phyloP scores from a whole-genome alignment of 164 flowering plant genomes.

The Vitis rupestris region DNA sequence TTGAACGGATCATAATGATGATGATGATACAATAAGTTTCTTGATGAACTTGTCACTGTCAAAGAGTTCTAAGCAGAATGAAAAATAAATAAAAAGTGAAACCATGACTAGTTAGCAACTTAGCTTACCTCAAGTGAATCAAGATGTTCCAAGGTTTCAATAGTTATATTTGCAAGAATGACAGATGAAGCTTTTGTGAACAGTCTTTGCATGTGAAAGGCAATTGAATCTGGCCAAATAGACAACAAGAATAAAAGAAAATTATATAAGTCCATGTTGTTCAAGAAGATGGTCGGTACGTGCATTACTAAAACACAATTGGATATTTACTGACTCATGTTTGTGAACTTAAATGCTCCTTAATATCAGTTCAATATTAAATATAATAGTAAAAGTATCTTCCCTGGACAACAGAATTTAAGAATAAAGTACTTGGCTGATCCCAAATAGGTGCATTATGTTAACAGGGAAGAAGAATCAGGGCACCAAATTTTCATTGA shows the following conservation, averaged over 20 bases:
- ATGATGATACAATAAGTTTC: too few species aligned
- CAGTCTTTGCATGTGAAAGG: constrained; percentile 43
- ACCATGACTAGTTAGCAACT: background rate
- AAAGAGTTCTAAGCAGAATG: too few species aligned
- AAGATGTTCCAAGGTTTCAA: constrained; percentile 45
- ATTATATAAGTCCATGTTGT: background rate
- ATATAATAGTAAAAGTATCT: too few species aligned
- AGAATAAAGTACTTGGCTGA: too few species aligned
- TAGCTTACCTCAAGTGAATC: constrained; percentile 62
- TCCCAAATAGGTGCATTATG: too few species aligned
- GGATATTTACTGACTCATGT: too few species aligned
- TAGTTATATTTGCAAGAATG: constrained; percentile 51
- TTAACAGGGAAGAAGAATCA: too few species aligned
- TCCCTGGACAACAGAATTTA: too few species aligned
- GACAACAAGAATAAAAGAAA: background rate
- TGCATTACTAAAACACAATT: background rate
- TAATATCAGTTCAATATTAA: background rate
- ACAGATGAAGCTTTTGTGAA: constrained; percentile 53
- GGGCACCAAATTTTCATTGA: too few species aligned
- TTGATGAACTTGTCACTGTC: too few species aligned
- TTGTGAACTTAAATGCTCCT: too few species aligned
- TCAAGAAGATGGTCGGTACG: background rate
- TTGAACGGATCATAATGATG: too few species aligned
- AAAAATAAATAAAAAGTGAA: constrained; percentile 1
- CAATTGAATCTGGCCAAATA: constrained; percentile 54